phyloP scores from a whole-genome alignment of 495 filamentous ascomycete genomes.

The Hypoxylon lenormandii region DNA sequence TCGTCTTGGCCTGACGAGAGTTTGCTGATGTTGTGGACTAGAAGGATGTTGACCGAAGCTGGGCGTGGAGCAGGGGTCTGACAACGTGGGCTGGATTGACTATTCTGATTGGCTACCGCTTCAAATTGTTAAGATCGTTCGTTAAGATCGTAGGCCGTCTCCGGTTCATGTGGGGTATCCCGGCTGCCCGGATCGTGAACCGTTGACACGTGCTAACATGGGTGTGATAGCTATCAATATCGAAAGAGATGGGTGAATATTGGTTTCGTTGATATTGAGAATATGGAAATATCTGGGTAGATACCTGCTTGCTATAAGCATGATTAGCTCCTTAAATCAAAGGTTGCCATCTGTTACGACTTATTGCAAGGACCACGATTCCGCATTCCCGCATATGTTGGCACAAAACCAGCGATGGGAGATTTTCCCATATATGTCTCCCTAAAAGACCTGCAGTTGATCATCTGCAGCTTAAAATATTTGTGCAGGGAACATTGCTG shows the following conservation, averaged over 20 bases:
- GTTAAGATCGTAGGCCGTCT: conserved; percentile 6
- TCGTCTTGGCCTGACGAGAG: conserved; percentile 1
- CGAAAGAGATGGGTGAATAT: not conserved
- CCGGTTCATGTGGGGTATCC: conserved; percentile 8
- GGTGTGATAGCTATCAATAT: not conserved
- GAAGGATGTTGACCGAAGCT: conserved; percentile 13
- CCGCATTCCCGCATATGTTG: not conserved
- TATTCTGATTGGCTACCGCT: conserved; percentile 27
- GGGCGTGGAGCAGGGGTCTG: conserved; percentile 5
- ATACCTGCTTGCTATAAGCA: too few species aligned
- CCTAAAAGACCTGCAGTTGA: not conserved
- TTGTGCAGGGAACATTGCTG: not conserved
- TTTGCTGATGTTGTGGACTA: conserved; percentile 3
- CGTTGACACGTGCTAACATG: conserved; percentile 28
- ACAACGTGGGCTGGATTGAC: conserved; percentile 11
- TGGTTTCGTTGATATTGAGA: too few species aligned
- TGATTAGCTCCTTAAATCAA: too few species aligned
- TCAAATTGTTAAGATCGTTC: not conserved
- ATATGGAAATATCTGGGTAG: too few species aligned
- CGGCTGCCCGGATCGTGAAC: conserved; percentile 15
- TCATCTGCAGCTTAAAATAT: not conserved
- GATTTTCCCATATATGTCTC: not conserved
- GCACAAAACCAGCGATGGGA: not conserved
- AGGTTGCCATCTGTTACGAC: not conserved
- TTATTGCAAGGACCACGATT: not conserved